These are phyloP conservation scores for Erysiphe neolycopersici DNA, from an alignment of 2,329 filamentous ascomycete genomes.

Conservation along the genomic window DNA sequence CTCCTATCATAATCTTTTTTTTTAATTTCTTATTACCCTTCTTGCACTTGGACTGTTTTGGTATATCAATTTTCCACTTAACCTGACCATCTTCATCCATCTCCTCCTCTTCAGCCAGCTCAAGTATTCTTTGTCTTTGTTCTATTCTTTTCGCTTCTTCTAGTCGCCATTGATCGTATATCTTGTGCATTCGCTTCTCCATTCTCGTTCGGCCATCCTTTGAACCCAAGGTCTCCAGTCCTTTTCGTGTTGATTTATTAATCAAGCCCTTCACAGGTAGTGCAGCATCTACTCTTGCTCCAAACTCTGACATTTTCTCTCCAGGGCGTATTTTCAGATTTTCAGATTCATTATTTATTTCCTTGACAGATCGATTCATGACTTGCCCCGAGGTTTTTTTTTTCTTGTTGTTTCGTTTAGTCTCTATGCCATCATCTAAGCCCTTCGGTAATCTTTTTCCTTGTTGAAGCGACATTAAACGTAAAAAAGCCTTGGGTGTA, in stretches of 20 bases:
- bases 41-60: slow-evolving; percentile 16
- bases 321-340: slow-evolving; percentile 52
- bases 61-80: slow-evolving; percentile 31
- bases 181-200: slow-evolving; percentile 57
- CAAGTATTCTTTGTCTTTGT: slow-evolving; percentile 8
- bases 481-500: slow-evolving; percentile 64
- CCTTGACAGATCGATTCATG: slow-evolving; percentile 4
- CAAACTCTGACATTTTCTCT: slow-evolving; percentile 60
- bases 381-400: slow-evolving; percentile 3
- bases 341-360: slow-evolving; percentile 11
- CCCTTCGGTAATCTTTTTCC: slow-evolving; percentile 34
- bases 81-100: slow-evolving; percentile 14
- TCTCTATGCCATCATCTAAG: slow-evolving; percentile 40
- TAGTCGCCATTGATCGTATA: slow-evolving; percentile 52
- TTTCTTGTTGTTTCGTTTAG: slow-evolving; percentile 12
- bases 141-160: slow-evolving; percentile 27
- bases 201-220: slow-evolving; percentile 53
- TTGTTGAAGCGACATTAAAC: slow-evolving; percentile 50
- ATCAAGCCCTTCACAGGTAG: slow-evolving; percentile 49
- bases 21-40: slow-evolving; percentile 9
- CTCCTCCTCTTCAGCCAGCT: slow-evolving; percentile 12
- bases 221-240: slow-evolving; percentile 34
- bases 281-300: slow-evolving; percentile 57
- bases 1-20: slow-evolving; percentile 18
- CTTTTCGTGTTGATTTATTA: slow-evolving; percentile 29